Evolutionary conservation across 108 stramenopile species (phyloP), one percentile per base, ranked within the genome.

Genomic region (Fragilariopsis cylindrus): DNA sequence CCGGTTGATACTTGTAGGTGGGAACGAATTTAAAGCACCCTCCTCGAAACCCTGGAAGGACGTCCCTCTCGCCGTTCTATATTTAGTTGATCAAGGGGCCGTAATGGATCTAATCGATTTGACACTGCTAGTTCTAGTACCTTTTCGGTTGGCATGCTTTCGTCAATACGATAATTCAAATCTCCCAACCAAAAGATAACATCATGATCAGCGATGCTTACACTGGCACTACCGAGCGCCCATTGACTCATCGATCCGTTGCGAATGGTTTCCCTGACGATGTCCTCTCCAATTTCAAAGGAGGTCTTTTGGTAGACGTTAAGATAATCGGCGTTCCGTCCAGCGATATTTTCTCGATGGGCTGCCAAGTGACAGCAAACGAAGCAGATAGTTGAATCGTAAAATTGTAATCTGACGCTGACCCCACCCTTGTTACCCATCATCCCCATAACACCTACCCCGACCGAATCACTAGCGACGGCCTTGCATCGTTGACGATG

Each of bases 401-500:
- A 96, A 60, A 96, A 89, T 57, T 93, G 85, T 12, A 97, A 62
- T 8, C 98, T 91, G 18, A 98, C 81, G 49, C 84, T 75, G 48
- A 90, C 96, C 54, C 98, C 99, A 21, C 99, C 99, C 81, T 99
- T 99, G 81, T 99, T 99, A 57, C 99, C 99, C 97, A 99, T 94
- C 76, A 98, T 88, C 5, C 99, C 99, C 96, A 98, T 97, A 63
- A 98, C 95, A 43, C 98, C 98, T n/a, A 97, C 96, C 16, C 96
- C 90, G 4, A 97, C 97, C n/a, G 78, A 73, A 55, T 88, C 87
- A 41, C 88, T 81, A 60, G 84, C 73, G 15, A 93, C 84, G 56
- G 93, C 81, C 52, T 85, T 85, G 67, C 94, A 82, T 54, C 84
- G 81, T 11, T 81, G 63, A 57, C 83, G 75, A 73, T 93, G 95